Percentiles rank a stretch among this genome's conserved stretches.
Conservation (phyloP, 2,329 filamentous ascomycete species). For the Trichoderma koningii region DNA sequence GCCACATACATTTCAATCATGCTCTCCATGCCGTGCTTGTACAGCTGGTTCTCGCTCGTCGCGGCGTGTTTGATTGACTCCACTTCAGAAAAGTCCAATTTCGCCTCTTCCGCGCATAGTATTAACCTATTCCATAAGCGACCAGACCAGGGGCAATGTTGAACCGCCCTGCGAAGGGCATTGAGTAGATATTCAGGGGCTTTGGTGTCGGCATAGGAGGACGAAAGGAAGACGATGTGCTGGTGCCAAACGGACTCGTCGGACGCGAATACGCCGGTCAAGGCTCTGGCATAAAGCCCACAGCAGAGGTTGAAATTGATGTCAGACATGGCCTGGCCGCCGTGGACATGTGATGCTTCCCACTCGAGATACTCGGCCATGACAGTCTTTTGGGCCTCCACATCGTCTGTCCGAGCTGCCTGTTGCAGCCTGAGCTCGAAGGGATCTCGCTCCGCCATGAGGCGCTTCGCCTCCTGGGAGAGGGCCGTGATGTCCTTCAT, state of each 20-base stretch:
- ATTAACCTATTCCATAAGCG: constrained; percentile 89
- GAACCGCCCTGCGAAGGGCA: constrained; percentile 77
- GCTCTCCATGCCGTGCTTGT: constrained; percentile 82
- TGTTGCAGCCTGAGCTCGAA: constrained; percentile 67
- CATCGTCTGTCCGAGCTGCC: constrained; percentile 58
- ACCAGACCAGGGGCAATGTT: constrained; percentile 92
- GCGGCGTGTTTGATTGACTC: constrained; percentile 90
- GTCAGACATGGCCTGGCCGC: constrained; percentile 49
- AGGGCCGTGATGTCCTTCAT: constrained; percentile 69
- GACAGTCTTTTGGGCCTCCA: constrained; percentile 53
- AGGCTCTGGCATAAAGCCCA: constrained; percentile 77
- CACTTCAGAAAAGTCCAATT: constrained; percentile 74
- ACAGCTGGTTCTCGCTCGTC: constrained; percentile 80
- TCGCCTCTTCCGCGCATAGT: constrained; percentile 77
- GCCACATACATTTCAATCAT: constrained; percentile 88
- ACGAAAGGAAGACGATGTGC: constrained; percentile 73
- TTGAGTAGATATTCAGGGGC: constrained; percentile 58
- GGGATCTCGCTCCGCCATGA: constrained; percentile 61
- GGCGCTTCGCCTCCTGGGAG: constrained; percentile 65
- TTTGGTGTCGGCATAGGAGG: constrained; percentile 43
- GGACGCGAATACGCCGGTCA: constrained; percentile 68
- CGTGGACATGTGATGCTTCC: constrained; percentile 68
- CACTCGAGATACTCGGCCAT: constrained; percentile 77
- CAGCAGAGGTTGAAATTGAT: constrained; percentile 56
- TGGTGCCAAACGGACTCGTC: constrained; percentile 81